phyloP scores from a whole-genome alignment of 2,329 filamentous ascomycete species.

The Ophiostoma ulmi region DNA sequence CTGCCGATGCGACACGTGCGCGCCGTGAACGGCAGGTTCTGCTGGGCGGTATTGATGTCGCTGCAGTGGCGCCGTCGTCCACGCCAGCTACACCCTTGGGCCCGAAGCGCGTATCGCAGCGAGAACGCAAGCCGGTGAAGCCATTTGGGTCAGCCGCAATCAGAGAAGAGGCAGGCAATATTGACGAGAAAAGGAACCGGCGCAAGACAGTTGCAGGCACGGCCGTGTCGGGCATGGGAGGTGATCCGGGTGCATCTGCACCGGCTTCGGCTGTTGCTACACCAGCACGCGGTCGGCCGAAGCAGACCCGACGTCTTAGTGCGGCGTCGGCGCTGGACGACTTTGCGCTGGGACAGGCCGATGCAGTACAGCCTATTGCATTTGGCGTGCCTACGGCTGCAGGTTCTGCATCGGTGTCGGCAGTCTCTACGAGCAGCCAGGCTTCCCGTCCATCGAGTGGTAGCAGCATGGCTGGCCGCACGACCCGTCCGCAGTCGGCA shows the following conservation, averaged over 20 bases:
- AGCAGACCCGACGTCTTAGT: slow-evolving; percentile 47
- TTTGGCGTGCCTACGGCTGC: not conserved
- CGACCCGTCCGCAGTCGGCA: slow-evolving; percentile 38
- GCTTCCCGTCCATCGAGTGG: slow-evolving; percentile 36
- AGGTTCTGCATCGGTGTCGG: not conserved
- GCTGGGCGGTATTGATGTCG: slow-evolving; percentile 23
- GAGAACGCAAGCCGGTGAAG: slow-evolving; percentile 61
- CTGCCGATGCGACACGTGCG: slow-evolving; percentile 58
- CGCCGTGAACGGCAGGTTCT: slow-evolving; percentile 58
- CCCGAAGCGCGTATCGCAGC: slow-evolving; percentile 64
- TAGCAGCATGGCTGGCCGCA: slow-evolving; percentile 30
- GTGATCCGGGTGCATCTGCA: slow-evolving; percentile 36
- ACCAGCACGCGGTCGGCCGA: slow-evolving; percentile 29
- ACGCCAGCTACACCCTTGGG: slow-evolving; percentile 32
- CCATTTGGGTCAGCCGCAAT: slow-evolving; percentile 41
- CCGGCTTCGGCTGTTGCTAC: not conserved
- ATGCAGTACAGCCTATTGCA: slow-evolving; percentile 20
- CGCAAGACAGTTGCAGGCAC: slow-evolving; percentile 54
- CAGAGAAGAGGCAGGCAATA: slow-evolving; percentile 44
- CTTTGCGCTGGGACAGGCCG: slow-evolving; percentile 17
- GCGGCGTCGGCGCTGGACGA: slow-evolving; percentile 38
- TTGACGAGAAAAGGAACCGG: slow-evolving; percentile 39
- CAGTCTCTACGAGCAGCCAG: slow-evolving; percentile 32
- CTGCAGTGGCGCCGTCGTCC: slow-evolving; percentile 25
- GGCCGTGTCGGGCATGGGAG: slow-evolving; percentile 27